Evolutionary conservation across 495 filamentous ascomycete species (phyloP).

Genomic region (Rusavskia elegans): DNA sequence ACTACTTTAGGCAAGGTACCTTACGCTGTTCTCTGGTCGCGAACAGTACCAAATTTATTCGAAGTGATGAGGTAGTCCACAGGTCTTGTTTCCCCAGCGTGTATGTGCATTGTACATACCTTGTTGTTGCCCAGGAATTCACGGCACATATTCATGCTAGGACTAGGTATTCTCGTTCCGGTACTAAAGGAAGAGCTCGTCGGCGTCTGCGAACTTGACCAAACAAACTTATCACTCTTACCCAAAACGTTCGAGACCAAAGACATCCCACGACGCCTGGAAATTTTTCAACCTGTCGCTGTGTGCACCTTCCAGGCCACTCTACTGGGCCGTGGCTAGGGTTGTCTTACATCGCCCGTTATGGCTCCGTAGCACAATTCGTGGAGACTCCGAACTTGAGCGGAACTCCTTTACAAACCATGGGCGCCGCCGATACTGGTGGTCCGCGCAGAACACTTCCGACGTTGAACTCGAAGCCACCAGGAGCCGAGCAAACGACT

Average conservation of each 20-base stretch:
- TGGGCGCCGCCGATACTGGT: slow-evolving; percentile 4
- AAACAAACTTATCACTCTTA: neutral
- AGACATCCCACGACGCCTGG: neutral
- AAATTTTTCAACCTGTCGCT: slow-evolving; percentile 12
- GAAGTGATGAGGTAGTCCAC: too few species aligned
- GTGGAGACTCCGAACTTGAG: neutral
- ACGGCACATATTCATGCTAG: too few species aligned
- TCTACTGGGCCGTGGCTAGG: slow-evolving; percentile 14
- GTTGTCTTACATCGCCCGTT: slow-evolving; percentile 19
- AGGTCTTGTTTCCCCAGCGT: too few species aligned
- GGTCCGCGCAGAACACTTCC: slow-evolving; percentile 5
- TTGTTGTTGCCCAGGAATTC: too few species aligned
- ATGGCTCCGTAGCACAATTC: neutral
- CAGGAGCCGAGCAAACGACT: neutral
- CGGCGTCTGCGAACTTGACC: too few species aligned
- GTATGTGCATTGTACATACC: too few species aligned
- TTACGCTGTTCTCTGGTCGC: too few species aligned
- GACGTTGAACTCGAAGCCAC: neutral
- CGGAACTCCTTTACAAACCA: neutral
- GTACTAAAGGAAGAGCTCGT: too few species aligned
- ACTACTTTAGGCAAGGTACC: too few species aligned
- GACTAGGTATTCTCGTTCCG: too few species aligned
- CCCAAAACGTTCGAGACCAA: neutral
- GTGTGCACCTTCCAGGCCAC: slow-evolving; percentile 3
- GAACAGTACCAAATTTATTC: too few species aligned